Evolutionary conservation across 192 early-diverging fungal species (phyloP).

Genomic region (Coemansia umbellata): DNA sequence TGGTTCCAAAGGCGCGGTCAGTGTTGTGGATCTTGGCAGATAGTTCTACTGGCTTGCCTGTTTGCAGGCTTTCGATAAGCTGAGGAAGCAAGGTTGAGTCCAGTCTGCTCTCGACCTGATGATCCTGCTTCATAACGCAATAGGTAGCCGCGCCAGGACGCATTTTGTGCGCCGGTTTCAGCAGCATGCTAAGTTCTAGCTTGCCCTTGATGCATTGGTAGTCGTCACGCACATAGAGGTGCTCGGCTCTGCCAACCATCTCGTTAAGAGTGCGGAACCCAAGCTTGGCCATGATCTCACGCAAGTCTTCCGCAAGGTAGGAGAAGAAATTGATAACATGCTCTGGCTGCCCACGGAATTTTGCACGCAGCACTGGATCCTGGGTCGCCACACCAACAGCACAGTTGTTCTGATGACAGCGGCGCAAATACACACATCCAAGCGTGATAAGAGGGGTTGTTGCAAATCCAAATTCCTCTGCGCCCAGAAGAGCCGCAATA

Average conservation of each 20-base stretch:
- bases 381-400: slow-evolving; percentile 98
- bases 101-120: slow-evolving; percentile 78
- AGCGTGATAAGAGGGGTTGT: slow-evolving; percentile 97
- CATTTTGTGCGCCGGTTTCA: slow-evolving; percentile 82
- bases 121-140: slow-evolving; percentile 82
- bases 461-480: slow-evolving; percentile 99
- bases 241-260: slow-evolving; percentile 93
- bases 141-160: slow-evolving; percentile 84
- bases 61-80: slow-evolving; percentile 65
- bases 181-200: slow-evolving; percentile 80
- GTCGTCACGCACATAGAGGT: slow-evolving; percentile 72
- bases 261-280: slow-evolving; percentile 92
- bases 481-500: slow-evolving; percentile 94
- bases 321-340: slow-evolving; percentile 98
- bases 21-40: slow-evolving; percentile 79
- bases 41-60: slow-evolving; percentile 56
- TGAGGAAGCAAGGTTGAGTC: slow-evolving; percentile 87
- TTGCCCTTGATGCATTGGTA: slow-evolving; percentile 78
- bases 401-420: slow-evolving; percentile 89
- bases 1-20: slow-evolving; percentile 91
- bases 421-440: slow-evolving; percentile 96
- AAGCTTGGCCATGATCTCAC: slow-evolving; percentile 89
- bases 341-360: slow-evolving; percentile 94
- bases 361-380: slow-evolving; percentile 87
- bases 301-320: slow-evolving; percentile 93